Evolutionary conservation across 2,329 filamentous ascomycete genomes (phyloP), one percentile per base, ranked within the genome.

Genomic region (Fusarium torreyae): DNA sequence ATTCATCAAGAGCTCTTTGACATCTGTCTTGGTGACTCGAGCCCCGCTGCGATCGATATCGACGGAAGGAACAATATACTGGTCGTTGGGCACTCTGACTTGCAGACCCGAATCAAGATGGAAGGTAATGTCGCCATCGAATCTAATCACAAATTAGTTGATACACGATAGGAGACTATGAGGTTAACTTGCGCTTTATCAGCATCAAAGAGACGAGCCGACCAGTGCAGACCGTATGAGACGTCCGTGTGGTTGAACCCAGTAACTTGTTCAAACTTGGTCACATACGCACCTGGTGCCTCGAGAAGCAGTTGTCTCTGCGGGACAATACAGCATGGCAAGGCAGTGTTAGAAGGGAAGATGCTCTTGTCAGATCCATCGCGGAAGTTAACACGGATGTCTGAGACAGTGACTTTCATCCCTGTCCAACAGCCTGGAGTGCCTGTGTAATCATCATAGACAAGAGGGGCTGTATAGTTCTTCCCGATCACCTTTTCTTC

Each of bases 301-400:
- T 79, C 75, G 7, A 77, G 57, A 14, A 79, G 61, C 6, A 77
- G 56, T 18, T 78, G 76, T 18, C 73, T 63, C 24, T 80, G 77
- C 4, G 77, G 77, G 4, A 76, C 75, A 11, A 79, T 72, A 43
- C 77, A 78, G 43, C 61, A 66, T 10, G 66, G 56, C 15, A 78
- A 28, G 0, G 69, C 64, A 6, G 59, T 68, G 53, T 76, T 74
- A 1, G 46, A 57, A 10, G 73, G 73, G 24, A 77, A 68, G 26
- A 79, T 71, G 45, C 70, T 73, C 33, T 62, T n/a, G 22, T 78
- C 73, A 4, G 57, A 58, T 5, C 76, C 77, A 34, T 74, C 66
- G 5, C 69, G 70, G 26, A 72, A 70, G 46, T 78, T 79, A 39
- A 79, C 57, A 7, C 68, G 17, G 11, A 73, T 68, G 14, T 72